Evolutionary conservation across 495 filamentous ascomycete species (phyloP), one percentile per base, ranked within the genome.

Genomic region (Trichoderma reesei): DNA sequence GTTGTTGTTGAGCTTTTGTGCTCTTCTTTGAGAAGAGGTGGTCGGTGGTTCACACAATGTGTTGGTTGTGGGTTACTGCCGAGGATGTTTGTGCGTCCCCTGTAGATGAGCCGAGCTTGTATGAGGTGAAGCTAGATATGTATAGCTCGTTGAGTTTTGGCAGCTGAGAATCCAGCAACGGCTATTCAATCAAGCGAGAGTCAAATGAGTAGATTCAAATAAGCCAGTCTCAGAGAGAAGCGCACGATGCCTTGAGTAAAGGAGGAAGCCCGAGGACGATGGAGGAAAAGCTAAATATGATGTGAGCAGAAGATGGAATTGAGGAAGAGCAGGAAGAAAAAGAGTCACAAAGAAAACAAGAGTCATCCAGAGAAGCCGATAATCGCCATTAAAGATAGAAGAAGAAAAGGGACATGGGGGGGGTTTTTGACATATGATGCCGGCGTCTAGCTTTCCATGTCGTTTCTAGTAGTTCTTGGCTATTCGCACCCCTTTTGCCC

Each of bases 341-440:
- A 56, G 10, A 33, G 26, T 5, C 9, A 5, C 31, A 5, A 31
- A 33, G 18, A 33, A 56, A 56, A 10, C 11, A 56, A 56, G 51
- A 56, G 51, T 56, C 51, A 56, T 56, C 20, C 51, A 56, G n/a
- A 48, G 14, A n/a, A 48, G 44, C 44, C 44, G 44, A 48, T 48
- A 48, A 18, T 18, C 31, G 51, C 51, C 34, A 33, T 31, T 39
- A 39, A 39, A 39, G 37, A n/a, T 51, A 9, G 5, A 51, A 18
- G 2, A 51, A 26, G 9, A 18, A 34, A 56, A 10, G 9, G 34
- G 51, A 20, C 51, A 56, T 31, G 13, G 18, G n/a, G n/a, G n/a
- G n/a, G n/a, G n/a, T n/a, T 33, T 56, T 56, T 56, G 51, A 56
- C 51, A 56, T 56, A 56, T 56, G 51, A 56, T 56, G 11, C 51